phyloP scores from a whole-genome alignment of 208 protist species.

The Leishmania lainsoni region DNA sequence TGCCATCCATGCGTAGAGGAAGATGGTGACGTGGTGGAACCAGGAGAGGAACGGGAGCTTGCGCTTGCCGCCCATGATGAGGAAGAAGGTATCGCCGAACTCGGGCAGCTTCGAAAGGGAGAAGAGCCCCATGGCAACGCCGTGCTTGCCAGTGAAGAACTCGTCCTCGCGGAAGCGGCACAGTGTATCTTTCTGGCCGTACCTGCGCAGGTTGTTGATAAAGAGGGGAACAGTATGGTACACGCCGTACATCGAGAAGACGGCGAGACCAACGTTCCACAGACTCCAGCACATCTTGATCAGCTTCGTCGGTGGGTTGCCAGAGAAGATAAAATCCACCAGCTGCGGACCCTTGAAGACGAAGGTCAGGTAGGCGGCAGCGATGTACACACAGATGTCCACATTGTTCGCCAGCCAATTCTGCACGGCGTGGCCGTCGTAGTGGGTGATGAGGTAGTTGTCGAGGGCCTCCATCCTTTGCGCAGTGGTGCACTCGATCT shows the following conservation, averaged over 20 bases:
- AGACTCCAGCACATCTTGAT: constrained; percentile 52
- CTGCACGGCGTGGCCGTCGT: constrained; percentile 33
- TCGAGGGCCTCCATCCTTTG: constrained; percentile 33
- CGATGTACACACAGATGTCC: constrained; percentile 43
- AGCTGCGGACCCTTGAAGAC: constrained; percentile 38
- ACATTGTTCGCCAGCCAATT: constrained; percentile 36
- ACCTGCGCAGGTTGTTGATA: constrained; percentile 28
- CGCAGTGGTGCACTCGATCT: neutral
- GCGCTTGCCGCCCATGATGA: constrained; percentile 66
- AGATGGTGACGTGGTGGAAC: constrained; percentile 91
- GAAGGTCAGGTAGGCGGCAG: constrained; percentile 48
- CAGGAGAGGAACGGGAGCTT: constrained; percentile 76
- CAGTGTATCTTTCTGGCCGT: constrained; percentile 38
- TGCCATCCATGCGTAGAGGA: constrained; percentile 89
- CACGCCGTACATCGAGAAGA: constrained; percentile 71
- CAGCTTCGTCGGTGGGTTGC: constrained; percentile 45
- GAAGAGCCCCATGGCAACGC: constrained; percentile 64
- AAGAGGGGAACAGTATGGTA: constrained; percentile 50
- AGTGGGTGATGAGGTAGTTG: constrained; percentile 26
- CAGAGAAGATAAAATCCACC: constrained; percentile 32
- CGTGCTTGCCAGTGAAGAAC: constrained; percentile 43
- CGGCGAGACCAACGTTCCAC: constrained; percentile 82
- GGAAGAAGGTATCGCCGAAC: constrained; percentile 74
- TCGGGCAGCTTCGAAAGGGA: constrained; percentile 75
- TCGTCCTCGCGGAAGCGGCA: constrained; percentile 45